Percentiles rank a stretch among this genome's conserved stretches.
These are phyloP conservation scores for Biscogniauxia mediterranea DNA, from an alignment of 2,329 filamentous ascomycete species.

Conservation along the genomic window DNA sequence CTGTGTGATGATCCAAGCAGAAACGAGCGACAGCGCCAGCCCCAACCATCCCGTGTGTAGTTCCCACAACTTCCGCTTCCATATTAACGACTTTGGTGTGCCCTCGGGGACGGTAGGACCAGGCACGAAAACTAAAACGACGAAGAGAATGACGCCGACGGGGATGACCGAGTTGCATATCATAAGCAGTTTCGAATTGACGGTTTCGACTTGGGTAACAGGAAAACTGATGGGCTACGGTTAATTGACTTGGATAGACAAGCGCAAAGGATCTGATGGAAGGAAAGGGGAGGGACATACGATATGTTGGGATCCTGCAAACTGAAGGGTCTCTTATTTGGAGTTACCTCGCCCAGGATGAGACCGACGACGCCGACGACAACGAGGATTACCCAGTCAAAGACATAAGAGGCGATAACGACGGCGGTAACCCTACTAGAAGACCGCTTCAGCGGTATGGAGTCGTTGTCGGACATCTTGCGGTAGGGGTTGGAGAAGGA, in stretches of 20 bases:
- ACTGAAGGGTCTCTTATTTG: constrained; percentile 69
- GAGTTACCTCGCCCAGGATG: constrained; percentile 56
- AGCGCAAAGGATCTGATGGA: background rate
- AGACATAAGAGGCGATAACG: constrained; percentile 63
- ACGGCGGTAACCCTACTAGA: constrained; percentile 28
- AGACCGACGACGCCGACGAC: constrained; percentile 58
- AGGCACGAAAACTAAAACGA: constrained; percentile 70
- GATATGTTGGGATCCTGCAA: constrained; percentile 75
- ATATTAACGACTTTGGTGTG: constrained; percentile 64
- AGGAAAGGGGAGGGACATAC: constrained; percentile 37
- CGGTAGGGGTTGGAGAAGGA: constrained; percentile 26
- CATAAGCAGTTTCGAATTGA: constrained; percentile 64
- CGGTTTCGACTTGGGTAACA: constrained; percentile 66
- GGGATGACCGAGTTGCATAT: constrained; percentile 65
- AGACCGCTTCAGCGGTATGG: constrained; percentile 15
- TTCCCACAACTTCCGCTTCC: constrained; percentile 87
- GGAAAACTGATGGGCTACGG: constrained; percentile 58
- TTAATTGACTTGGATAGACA: background rate
- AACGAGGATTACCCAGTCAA: constrained; percentile 72
- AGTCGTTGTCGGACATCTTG: constrained; percentile 30
- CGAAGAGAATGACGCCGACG: constrained; percentile 63
- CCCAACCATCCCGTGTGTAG: constrained; percentile 84
- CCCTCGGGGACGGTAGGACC: constrained; percentile 63
- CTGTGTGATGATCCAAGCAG: constrained; percentile 77
- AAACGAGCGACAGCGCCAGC: constrained; percentile 67